phyloP scores from a whole-genome alignment of 176 grass and related monocot species.

The Avena atlantica region DNA sequence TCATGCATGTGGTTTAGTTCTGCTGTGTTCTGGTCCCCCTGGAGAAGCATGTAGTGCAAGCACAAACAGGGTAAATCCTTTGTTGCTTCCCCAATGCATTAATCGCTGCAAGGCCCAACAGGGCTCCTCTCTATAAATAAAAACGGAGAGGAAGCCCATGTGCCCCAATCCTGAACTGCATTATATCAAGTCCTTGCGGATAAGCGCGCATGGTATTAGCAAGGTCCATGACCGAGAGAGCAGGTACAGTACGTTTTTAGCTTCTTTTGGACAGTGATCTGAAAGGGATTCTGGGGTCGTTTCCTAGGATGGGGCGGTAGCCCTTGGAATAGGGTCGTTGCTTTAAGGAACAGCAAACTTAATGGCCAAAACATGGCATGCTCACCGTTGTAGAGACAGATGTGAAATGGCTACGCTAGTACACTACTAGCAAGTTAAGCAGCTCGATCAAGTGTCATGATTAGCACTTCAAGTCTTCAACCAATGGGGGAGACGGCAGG shows the following conservation, averaged over 20 bases:
- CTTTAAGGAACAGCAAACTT: slow-evolving; percentile 19
- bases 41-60: slow-evolving; percentile 42
- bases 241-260: no score
- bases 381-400: slow-evolving; percentile 22
- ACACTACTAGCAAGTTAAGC: background rate
- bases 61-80: slow-evolving; percentile 41
- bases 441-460: no score
- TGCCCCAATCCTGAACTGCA: no score
- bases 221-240: slow-evolving; percentile 14
- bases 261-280: background rate
- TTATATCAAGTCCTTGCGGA: background rate
- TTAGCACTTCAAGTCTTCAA: no score
- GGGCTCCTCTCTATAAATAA: background rate
- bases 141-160: no score
- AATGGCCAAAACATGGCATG: slow-evolving; percentile 37
- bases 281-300: slow-evolving; percentile 30
- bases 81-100: slow-evolving; percentile 11
- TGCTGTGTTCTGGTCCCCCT: background rate
- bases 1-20: background rate
- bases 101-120: slow-evolving; percentile 35
- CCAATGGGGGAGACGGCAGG: slow-evolving; percentile 34
- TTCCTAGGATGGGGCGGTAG: slow-evolving; percentile 14
- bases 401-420: slow-evolving; percentile 5
- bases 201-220: background rate
- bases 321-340: background rate